Evolutionary conservation across 1,284 basidiomycete species (phyloP).

Genomic region (Leccinum fallax): DNA sequence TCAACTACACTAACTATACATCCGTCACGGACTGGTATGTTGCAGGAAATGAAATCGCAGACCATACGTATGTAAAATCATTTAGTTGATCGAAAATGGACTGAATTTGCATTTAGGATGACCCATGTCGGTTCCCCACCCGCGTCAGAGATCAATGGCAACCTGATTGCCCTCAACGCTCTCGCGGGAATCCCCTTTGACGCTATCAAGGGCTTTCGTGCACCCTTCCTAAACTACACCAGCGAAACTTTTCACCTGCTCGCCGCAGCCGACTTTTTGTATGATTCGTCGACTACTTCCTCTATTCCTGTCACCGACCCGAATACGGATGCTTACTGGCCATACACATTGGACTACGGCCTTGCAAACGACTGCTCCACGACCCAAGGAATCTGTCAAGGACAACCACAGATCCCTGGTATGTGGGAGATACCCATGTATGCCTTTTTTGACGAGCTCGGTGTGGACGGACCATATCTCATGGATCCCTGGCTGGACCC

Average conservation of each 20-base stretch:
- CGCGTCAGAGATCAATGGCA: constrained; percentile 5
- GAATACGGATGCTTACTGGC: constrained; percentile 77
- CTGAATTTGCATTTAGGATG: constrained; percentile 1
- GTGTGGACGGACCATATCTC: constrained; percentile 1
- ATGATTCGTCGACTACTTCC: constrained; percentile 44
- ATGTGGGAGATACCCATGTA: constrained; percentile 9
- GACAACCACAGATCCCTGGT: constrained; percentile 33
- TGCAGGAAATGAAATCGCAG: constrained; percentile 58
- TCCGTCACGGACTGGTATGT: constrained; percentile 86
- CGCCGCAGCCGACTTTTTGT: not conserved
- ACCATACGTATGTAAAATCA: constrained; percentile 5
- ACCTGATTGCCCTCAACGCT: constrained; percentile 5
- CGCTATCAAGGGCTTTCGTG: constrained; percentile 6
- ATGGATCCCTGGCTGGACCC: constrained; percentile 8
- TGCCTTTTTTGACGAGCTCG: constrained; percentile 1
- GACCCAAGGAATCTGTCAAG: constrained; percentile 62
- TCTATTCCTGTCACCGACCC: constrained; percentile 70
- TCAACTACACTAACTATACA: constrained; percentile 79
- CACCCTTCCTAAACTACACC: constrained; percentile 5
- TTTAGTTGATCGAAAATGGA: not conserved
- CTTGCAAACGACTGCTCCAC: constrained; percentile 78
- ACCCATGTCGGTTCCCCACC: constrained; percentile 3
- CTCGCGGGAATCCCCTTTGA: not conserved
- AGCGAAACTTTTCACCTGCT: constrained; percentile 2
- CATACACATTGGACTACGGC: constrained; percentile 73